Evolutionary conservation across 75 land plant genomes (phyloP).

Genomic region (Ceratopteris richardii): DNA sequence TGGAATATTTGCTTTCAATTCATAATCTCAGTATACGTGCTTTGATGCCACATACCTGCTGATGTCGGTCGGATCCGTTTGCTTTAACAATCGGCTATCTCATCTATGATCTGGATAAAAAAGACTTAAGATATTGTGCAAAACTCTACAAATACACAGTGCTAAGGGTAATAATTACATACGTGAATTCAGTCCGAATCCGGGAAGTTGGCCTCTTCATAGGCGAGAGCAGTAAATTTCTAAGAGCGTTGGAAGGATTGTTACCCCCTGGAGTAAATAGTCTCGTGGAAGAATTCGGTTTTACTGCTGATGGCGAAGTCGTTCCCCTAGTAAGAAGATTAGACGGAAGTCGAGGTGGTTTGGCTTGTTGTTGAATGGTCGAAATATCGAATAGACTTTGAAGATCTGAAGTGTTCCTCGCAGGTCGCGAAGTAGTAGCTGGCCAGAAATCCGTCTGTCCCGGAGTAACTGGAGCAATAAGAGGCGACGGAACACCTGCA

Average conservation of each 20-base stretch:
- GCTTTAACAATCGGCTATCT: too few relatives aligned
- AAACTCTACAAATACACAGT: too few relatives aligned
- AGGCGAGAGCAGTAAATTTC: slow-evolving; percentile 86
- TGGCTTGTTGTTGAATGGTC: slow-evolving; percentile 31
- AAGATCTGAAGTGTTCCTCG: slow-evolving; percentile 31
- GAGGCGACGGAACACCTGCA: slow-evolving; percentile 43
- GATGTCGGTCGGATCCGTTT: too few relatives aligned
- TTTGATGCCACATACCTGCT: too few relatives aligned
- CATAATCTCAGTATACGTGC: too few relatives aligned
- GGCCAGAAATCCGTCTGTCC: slow-evolving; percentile 72
- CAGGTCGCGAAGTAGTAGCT: slow-evolving; percentile 20
- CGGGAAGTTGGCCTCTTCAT: slow-evolving; percentile 64
- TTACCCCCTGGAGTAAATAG: slow-evolving; percentile 22
- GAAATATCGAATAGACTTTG: slow-evolving; percentile 39
- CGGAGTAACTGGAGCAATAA: slow-evolving; percentile 76
- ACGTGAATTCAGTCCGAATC: slow-evolving; percentile 54
- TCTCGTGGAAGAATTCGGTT: slow-evolving; percentile 2
- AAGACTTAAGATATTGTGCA: too few relatives aligned
- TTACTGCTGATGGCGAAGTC: slow-evolving; percentile 12
- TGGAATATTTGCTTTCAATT: too few relatives aligned
- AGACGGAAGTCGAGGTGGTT: slow-evolving; percentile 3
- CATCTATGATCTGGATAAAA: too few relatives aligned
- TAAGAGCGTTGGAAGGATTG: slow-evolving; percentile 64
- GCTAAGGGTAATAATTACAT: too few relatives aligned
- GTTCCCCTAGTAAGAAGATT: slow-evolving; percentile 17